A percentile compares a stretch with the other conserved stretches of the same genome.
Evolutionary conservation across 2,329 filamentous ascomycete genomes (phyloP).

Genomic region (Drechslera avenae): DNA sequence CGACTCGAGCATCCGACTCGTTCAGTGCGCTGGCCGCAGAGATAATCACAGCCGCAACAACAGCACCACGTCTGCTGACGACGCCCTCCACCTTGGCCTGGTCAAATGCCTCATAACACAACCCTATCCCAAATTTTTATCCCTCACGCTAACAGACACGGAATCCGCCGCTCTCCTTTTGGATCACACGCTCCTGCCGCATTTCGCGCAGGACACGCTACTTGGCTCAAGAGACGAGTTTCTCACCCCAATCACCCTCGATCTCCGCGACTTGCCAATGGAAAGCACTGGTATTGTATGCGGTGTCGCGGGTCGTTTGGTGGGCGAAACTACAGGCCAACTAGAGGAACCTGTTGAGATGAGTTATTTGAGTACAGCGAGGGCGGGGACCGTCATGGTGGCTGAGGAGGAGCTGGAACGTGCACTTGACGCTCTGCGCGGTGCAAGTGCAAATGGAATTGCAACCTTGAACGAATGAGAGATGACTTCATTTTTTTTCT

Average conservation of each 20-base stretch:
- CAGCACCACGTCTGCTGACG: conserved; percentile 45
- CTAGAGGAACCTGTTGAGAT: conserved; percentile 67
- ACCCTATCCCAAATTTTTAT: conserved; percentile 70
- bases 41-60: conserved; percentile 43
- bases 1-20: conserved; percentile 69
- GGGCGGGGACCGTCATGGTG: conserved; percentile 87
- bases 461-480: too few relatives aligned
- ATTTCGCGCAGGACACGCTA: conserved; percentile 66
- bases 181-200: conserved; percentile 67
- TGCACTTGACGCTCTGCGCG: conserved; percentile 71
- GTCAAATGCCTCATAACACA: conserved; percentile 55
- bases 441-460: conserved; percentile 38
- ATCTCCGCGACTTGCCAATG: conserved; percentile 77
- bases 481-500: too few relatives aligned
- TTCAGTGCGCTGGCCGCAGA: conserved; percentile 77
- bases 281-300: conserved; percentile 95
- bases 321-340: conserved; percentile 65
- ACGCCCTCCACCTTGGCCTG: conserved; percentile 54
- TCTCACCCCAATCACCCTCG: conserved; percentile 84
- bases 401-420: conserved; percentile 73
- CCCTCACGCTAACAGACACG: conserved; percentile 72
- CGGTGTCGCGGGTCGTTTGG: conserved; percentile 83
- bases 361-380: conserved; percentile 87
- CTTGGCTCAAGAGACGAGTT: conserved; percentile 75
- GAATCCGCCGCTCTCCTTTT: conserved; percentile 76